phyloP scores from a whole-genome alignment of 148 eudicot species.

The Chenopodium berlandieri region DNA sequence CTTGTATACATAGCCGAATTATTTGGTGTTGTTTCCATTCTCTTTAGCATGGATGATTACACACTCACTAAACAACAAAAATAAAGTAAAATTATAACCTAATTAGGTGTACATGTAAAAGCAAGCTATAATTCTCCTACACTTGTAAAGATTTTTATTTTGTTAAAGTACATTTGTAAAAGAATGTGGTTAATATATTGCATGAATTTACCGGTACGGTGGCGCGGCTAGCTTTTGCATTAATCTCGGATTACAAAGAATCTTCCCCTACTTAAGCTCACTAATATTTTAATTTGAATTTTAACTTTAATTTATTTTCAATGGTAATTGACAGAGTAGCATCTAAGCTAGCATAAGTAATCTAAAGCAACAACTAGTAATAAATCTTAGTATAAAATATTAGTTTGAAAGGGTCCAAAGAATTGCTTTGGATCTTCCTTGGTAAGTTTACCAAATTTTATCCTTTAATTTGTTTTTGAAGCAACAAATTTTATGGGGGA shows the following conservation, averaged over 20 bases:
- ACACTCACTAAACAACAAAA: not conserved
- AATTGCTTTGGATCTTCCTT: conserved; percentile 22
- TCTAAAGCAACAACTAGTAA: not conserved
- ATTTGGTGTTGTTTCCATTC: not conserved
- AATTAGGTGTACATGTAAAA: not conserved
- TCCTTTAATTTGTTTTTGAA: not conserved
- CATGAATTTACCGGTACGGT: not conserved
- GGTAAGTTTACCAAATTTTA: conserved; percentile 15
- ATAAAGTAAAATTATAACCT: not conserved
- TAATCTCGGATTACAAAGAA: conserved; percentile 16
- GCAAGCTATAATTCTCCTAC: not conserved
- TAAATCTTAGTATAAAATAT: not conserved
- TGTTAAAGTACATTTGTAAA: not conserved
- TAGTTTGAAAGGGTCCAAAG: conserved; percentile 18
- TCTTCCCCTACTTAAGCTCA: conserved; percentile 6
- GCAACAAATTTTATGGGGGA: not conserved
- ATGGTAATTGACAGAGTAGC: not conserved
- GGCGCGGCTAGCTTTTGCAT: not conserved
- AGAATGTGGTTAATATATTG: not conserved
- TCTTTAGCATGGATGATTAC: not conserved
- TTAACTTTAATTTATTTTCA: not conserved
- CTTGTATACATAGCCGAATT: no score
- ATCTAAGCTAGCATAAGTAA: not conserved
- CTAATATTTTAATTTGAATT: not conserved
- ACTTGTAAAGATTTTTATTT: not conserved